Percentiles rank a stretch among this genome's conserved stretches.
Conservation (phyloP, 805 yeast species). For the Lipomyces starkeyi region DNA sequence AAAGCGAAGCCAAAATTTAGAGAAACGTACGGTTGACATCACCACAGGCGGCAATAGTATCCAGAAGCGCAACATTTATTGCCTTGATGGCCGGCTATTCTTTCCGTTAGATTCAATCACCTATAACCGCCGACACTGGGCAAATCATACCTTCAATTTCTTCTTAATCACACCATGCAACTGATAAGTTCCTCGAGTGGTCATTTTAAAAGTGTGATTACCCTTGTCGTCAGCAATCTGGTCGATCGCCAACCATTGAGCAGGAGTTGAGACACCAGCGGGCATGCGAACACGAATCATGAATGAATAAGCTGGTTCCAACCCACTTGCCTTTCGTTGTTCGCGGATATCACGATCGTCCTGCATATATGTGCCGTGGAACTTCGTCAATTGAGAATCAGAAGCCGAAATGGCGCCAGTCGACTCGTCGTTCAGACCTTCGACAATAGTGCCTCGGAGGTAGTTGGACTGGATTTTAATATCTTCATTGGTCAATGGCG, state of each 20-base stretch:
- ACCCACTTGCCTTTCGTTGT: slow-evolving; percentile 86
- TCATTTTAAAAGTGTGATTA: slow-evolving; percentile 90
- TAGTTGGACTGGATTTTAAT: slow-evolving; percentile 86
- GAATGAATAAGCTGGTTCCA: slow-evolving; percentile 95
- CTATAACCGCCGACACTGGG: background rate
- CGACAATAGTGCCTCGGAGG: slow-evolving; percentile 91
- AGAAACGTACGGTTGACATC: slow-evolving; percentile 75
- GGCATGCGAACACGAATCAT: slow-evolving; percentile 97
- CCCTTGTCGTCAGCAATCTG: slow-evolving; percentile 79
- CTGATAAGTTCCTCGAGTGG: slow-evolving; percentile 97
- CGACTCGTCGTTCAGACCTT: slow-evolving; percentile 76
- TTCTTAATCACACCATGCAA: slow-evolving; percentile 92
- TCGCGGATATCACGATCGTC: slow-evolving; percentile 97
- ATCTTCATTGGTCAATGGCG: slow-evolving; percentile 91
- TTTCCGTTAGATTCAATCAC: background rate
- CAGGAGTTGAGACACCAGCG: slow-evolving; percentile 87
- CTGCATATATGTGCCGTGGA: slow-evolving; percentile 98
- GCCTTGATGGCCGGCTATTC: slow-evolving; percentile 79
- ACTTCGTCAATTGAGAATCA: slow-evolving; percentile 93
- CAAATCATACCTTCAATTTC: slow-evolving; percentile 61
- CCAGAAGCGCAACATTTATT: slow-evolving; percentile 87
- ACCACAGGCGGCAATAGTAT: slow-evolving; percentile 97
- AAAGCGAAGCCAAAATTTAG: background rate
- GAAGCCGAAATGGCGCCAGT: slow-evolving; percentile 91
- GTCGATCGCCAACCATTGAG: slow-evolving; percentile 87